Conservation (phyloP, 2,329 filamentous ascomycete species). For the Teratosphaeria destructans region DNA sequence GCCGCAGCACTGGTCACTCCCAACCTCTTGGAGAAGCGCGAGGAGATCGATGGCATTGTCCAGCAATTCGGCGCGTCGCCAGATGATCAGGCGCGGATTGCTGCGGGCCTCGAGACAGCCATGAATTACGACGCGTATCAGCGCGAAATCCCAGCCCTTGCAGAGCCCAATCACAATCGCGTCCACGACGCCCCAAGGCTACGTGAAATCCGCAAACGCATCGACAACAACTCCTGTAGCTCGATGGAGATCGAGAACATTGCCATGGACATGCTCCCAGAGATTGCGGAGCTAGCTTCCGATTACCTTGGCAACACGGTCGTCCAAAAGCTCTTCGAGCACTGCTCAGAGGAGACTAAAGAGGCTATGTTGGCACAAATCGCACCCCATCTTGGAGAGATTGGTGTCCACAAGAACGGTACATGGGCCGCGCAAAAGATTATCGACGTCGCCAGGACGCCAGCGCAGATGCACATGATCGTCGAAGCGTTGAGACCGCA, state of each 20-base stretch:
- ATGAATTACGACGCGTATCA: slow-evolving; percentile 63
- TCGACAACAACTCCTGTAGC: slow-evolving; percentile 86
- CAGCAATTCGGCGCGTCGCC: slow-evolving; percentile 76
- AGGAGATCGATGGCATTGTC: slow-evolving; percentile 77
- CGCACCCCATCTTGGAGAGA: slow-evolving; percentile 84
- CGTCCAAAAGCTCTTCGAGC: slow-evolving; percentile 97
- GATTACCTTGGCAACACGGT: slow-evolving; percentile 98
- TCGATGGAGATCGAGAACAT: slow-evolving; percentile 84
- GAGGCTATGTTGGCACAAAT: slow-evolving; percentile 87
- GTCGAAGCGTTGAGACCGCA: slow-evolving; percentile 76
- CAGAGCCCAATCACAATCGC: slow-evolving; percentile 78
- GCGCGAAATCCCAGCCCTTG: slow-evolving; percentile 78
- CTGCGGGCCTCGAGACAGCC: slow-evolving; percentile 61
- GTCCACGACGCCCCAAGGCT: slow-evolving; percentile 90
- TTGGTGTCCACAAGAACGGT: slow-evolving; percentile 97
- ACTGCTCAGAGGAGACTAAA: slow-evolving; percentile 80
- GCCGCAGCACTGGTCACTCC: slow-evolving; percentile 55
- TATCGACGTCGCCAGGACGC: slow-evolving; percentile 86
- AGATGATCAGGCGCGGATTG: slow-evolving; percentile 65
- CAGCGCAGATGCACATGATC: slow-evolving; percentile 72
- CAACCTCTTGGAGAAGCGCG: slow-evolving; percentile 64
- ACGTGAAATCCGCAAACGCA: slow-evolving; percentile 90
- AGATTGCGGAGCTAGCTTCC: slow-evolving; percentile 87
- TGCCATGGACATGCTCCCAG: slow-evolving; percentile 86
- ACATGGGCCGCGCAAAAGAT: slow-evolving; percentile 99